These are phyloP conservation scores for Euphorbia corollata DNA, from an alignment of 441 rosid species.

Conservation along the genomic window DNA sequence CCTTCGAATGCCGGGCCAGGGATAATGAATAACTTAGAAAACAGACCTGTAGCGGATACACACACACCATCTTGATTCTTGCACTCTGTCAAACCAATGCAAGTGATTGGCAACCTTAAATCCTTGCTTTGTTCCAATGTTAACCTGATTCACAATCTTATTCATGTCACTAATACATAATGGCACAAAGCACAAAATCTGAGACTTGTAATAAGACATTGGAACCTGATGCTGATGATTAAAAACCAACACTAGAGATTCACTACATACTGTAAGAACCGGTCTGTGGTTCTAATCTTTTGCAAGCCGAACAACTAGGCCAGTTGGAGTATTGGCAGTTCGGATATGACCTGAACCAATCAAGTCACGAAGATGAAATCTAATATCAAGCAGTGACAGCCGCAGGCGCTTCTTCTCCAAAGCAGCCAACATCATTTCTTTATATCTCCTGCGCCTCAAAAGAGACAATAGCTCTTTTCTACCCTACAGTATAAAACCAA, in stretches of 20 bases:
- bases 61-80: conserved; percentile 19
- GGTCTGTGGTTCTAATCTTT: conserved; percentile 39
- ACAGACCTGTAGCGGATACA: conserved; percentile 19
- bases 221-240: conserved; percentile 20
- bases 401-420: conserved; percentile 80
- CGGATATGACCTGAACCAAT: conserved; percentile 82
- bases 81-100: conserved; percentile 13
- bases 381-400: conserved; percentile 64
- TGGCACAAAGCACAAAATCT: neutral
- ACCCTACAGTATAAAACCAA: conserved; percentile 37
- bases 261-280: conserved; percentile 3
- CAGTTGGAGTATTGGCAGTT: conserved; percentile 57
- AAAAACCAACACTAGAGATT: conserved; percentile 10
- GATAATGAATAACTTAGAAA: neutral
- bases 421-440: conserved; percentile 76
- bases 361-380: conserved; percentile 89
- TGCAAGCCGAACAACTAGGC: conserved; percentile 59
- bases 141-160: conserved; percentile 12
- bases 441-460: conserved; percentile 63
- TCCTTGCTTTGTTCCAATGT: conserved; percentile 11
- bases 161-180: conserved; percentile 10
- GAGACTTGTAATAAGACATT: conserved; percentile 1
- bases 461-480: conserved; percentile 84
- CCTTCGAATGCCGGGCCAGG: no score
- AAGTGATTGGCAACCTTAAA: conserved; percentile 13